Evolutionary conservation across 257 asterid species (phyloP).

Genomic region (Nicotiana otophora): DNA sequence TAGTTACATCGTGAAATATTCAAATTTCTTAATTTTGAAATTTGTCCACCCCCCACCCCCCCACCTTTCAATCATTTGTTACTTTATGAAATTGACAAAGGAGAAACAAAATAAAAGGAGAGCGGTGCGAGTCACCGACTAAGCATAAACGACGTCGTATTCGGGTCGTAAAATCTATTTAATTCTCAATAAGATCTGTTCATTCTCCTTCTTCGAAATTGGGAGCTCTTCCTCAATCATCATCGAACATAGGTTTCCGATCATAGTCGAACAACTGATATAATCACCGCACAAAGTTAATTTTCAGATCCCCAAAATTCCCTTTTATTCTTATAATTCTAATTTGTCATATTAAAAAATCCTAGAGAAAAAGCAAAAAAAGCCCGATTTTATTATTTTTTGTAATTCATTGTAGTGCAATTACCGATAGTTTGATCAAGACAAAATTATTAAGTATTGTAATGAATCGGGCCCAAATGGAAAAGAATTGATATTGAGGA

Average conservation of each 20-base stretch:
- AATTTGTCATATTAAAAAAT: too few relatives aligned
- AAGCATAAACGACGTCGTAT: neutral
- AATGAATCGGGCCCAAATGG: neutral
- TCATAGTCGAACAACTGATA: neutral
- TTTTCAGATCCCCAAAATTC: neutral
- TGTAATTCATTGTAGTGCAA: neutral
- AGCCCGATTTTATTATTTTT: neutral
- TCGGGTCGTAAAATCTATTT: neutral
- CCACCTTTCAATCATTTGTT: too few relatives aligned
- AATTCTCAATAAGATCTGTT: neutral
- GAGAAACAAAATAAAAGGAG: neutral
- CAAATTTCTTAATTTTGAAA: too few relatives aligned
- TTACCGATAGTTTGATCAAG: neutral
- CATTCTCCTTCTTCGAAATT: neutral
- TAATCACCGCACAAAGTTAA: too few relatives aligned
- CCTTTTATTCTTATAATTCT: too few relatives aligned
- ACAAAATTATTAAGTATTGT: neutral
- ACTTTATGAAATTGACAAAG: too few relatives aligned
- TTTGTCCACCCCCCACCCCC: too few relatives aligned
- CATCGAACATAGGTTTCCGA: neutral
- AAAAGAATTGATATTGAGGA: neutral
- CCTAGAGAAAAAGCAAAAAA: neutral
- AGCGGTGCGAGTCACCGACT: neutral
- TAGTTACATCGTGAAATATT: too few relatives aligned
- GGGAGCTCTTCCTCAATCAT: neutral